Evolutionary conservation across 2,329 filamentous ascomycete species (phyloP).

Genomic region (Endothia cerciana): DNA sequence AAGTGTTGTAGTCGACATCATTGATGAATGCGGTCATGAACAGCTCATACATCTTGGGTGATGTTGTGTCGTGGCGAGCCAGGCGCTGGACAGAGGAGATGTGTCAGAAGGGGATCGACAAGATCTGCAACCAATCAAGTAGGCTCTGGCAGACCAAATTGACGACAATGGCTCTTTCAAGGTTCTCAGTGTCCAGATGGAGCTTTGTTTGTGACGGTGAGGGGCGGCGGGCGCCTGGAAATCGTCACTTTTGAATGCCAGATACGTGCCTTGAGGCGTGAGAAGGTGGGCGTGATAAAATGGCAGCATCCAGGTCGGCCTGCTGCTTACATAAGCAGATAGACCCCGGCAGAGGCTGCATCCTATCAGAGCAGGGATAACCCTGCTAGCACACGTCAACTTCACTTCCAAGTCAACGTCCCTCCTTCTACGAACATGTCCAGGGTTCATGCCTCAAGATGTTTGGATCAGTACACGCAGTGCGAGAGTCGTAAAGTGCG

Average conservation of each 20-base stretch:
- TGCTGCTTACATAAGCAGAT: background rate
- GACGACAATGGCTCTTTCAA: background rate
- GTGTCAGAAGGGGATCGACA: background rate
- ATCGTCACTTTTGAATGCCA: background rate
- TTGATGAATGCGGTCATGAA: slow-evolving; percentile 60
- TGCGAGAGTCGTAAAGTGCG: too few relatives aligned
- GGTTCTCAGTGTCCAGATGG: background rate
- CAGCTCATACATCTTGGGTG: slow-evolving; percentile 58
- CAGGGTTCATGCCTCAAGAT: too few relatives aligned
- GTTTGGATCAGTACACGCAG: too few relatives aligned
- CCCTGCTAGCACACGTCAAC: background rate
- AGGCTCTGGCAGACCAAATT: background rate
- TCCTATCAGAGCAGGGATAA: background rate
- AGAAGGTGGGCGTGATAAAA: background rate
- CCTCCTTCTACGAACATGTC: too few relatives aligned
- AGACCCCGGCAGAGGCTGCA: background rate
- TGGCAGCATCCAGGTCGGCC: background rate
- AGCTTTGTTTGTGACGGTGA: background rate
- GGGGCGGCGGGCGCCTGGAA: background rate
- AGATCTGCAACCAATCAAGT: background rate
- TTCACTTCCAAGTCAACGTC: too few relatives aligned
- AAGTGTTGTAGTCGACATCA: slow-evolving; percentile 52
- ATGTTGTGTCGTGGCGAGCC: background rate
- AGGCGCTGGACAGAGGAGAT: background rate
- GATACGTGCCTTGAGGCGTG: background rate